Base-by-base conservation (phyloP, 352 stramenopile species). In the Phytophthora sp. region DNA sequence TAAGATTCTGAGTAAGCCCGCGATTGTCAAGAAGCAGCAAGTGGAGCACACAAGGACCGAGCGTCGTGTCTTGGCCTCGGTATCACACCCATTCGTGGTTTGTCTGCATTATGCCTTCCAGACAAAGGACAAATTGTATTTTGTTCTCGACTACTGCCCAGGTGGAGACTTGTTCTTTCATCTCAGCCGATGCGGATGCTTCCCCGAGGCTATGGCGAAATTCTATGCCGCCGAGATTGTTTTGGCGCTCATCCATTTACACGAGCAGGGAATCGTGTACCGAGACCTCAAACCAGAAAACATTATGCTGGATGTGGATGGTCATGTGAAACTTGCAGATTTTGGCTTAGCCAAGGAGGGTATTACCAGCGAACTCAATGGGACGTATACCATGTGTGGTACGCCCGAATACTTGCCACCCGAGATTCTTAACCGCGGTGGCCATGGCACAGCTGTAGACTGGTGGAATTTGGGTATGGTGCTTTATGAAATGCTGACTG, bases 41-140 rank as follows among this genome's bases (percentile, higher is more conserved):
- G 80, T 95, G 20, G 83, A 95, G 67, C 86, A 94, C 67, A 93
- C 86, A 33, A 74, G 84, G 41, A 93, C 85, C 1, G 90, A 97
- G 52, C 83, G 89, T 23, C 87, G 87, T 13, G 89, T 97, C 31
- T 64, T 96, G 24, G 86, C 86, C 12, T 90, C 85, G 3, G 82
- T 94, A 38, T 80, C 76, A 38, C 88, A 96, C 46, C 90, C 90
- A 26, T 97, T 96, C 54, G 86, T 97, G 9, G 88, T 97, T 9
- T 90, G 86, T 62, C 75, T 97, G 21, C 89, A 96, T 55, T 95
- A 94, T 57, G 89, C 89, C 15, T 95, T 96, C 73, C 89, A 96
- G 76, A 94, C 87, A 20, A 81, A 82, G 39, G 71, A 89, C 33
- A 90, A 95, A 52, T 57, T 95, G 18, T 91, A 92, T 58, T 93